Evolutionary conservation across 257 asterid species (phyloP), one percentile per base, ranked within the genome.

Genomic region (Scutellaria galericulata): DNA sequence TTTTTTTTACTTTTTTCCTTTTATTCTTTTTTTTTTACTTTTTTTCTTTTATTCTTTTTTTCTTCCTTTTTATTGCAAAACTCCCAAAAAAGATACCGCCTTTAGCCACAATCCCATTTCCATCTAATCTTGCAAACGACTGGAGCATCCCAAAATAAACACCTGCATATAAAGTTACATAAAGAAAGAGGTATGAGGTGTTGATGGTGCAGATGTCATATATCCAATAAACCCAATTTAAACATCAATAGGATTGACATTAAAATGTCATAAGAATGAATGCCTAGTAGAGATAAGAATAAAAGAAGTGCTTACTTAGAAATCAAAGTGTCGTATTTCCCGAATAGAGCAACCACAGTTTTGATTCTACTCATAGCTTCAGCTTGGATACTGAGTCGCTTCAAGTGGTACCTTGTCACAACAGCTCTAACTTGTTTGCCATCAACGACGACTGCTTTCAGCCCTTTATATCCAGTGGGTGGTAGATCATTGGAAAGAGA

Each of bases 391-490:
- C 98, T 95, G 4, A 91, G 96, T 72, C 98, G 82, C 85, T 90
- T 88, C 71, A 93, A 79, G 79, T 91, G 96, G 78, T 91, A 91
- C 79, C 80, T 79, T 0, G 98, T 89, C 6, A 93, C 93, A 59
- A 95, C 85, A 18, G 96, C 94, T 81, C 98, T 85, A 75, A 93
- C 87, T 0, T 96, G 96, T 64, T 86, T 89, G 13, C 82, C 83
- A 52, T 93, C 98, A 14, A 93, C 82, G 6, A 93, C 78, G 70
- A 89, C 77, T 7, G 92, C 97, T 67, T 77, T 88, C 8, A 88
- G 47, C 65, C 96, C 98, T 67, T 82, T 89, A 60, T 91, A 85
- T 7, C 84, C 82, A 1, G 71, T 72, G 11, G 89, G 90, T 66
- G 88, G 90, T 68, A 91, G 51, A 63, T 86, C 93, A 59, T 85